phyloP scores from a whole-genome alignment of 2,329 filamentous ascomycete genomes.

The Ceratocystis huliohia region DNA sequence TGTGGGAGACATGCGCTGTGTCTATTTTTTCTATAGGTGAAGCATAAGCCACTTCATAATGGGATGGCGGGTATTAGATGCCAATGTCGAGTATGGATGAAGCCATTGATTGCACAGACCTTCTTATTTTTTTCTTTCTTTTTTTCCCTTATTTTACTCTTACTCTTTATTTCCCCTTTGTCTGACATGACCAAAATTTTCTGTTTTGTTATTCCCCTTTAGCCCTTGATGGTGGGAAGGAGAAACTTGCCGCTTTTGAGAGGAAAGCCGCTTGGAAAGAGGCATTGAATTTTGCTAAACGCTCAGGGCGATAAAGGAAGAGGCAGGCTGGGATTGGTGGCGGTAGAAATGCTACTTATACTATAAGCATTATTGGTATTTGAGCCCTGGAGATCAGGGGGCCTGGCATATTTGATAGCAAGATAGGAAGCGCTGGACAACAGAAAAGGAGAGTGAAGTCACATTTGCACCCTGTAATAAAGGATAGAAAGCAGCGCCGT shows the following conservation, averaged over 20 bases:
- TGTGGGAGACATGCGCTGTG: no score
- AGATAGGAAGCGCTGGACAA: background rate
- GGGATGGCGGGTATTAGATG: conserved; percentile 4
- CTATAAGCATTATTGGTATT: background rate
- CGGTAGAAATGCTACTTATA: background rate
- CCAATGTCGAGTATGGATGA: background rate
- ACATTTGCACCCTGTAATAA: background rate
- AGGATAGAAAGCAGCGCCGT: background rate
- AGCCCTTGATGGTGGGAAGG: background rate
- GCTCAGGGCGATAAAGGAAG: background rate
- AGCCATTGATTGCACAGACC: background rate
- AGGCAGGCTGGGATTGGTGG: background rate
- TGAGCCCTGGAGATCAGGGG: conserved; percentile 6
- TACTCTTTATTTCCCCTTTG: background rate
- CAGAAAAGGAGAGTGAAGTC: background rate
- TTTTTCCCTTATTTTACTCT: background rate
- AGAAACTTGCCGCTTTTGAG: background rate
- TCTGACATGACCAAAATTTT: background rate
- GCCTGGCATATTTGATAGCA: background rate
- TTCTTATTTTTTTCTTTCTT: background rate
- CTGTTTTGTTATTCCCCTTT: background rate
- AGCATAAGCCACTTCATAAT: background rate
- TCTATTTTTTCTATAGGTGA: background rate
- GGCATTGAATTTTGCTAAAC: background rate
- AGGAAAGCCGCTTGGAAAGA: background rate